Evolutionary conservation across 1,139 yeast species (phyloP).

Genomic region (Pichia sp.): DNA sequence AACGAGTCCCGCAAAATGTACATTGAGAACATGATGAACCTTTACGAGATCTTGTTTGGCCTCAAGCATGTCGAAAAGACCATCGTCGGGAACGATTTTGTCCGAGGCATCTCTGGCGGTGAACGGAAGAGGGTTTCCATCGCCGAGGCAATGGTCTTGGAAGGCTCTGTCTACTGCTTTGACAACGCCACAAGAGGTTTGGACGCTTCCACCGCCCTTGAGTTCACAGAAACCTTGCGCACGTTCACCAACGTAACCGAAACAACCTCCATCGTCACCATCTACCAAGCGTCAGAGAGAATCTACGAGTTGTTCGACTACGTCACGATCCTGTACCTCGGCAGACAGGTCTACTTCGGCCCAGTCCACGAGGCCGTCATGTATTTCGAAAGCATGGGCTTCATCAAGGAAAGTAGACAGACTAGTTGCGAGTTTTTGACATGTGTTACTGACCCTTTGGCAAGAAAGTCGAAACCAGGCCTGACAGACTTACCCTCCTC

Average conservation of each 20-base stretch:
- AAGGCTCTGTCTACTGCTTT: slow-evolving; percentile 62
- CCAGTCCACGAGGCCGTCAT: slow-evolving; percentile 52
- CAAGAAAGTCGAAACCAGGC: slow-evolving; percentile 42
- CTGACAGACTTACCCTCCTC: slow-evolving; percentile 34
- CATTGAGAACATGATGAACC: slow-evolving; percentile 39
- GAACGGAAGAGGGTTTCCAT: slow-evolving; percentile 78
- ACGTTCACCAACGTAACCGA: slow-evolving; percentile 55
- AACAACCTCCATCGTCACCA: slow-evolving; percentile 68
- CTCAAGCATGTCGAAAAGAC: slow-evolving; percentile 53
- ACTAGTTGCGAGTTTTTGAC: slow-evolving; percentile 82
- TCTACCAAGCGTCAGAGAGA: slow-evolving; percentile 79
- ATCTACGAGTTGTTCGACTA: slow-evolving; percentile 73
- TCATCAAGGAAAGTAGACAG: slow-evolving; percentile 65
- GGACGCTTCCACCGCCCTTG: slow-evolving; percentile 73
- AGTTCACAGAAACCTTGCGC: slow-evolving; percentile 65
- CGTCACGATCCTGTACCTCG: slow-evolving; percentile 68
- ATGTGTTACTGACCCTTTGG: slow-evolving; percentile 64
- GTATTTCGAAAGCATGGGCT: slow-evolving; percentile 64
- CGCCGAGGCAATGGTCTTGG: slow-evolving; percentile 58
- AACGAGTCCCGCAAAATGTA: slow-evolving; percentile 38
- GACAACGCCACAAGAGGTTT: slow-evolving; percentile 74
- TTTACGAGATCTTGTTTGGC: slow-evolving; percentile 51
- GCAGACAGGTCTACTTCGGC: slow-evolving; percentile 76
- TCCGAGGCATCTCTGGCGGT: slow-evolving; percentile 80
- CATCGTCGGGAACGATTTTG: slow-evolving; percentile 64